Evolutionary conservation across 139 green algal species (phyloP), one percentile per base, ranked within the genome.

Genomic region (Volvox africanus): DNA sequence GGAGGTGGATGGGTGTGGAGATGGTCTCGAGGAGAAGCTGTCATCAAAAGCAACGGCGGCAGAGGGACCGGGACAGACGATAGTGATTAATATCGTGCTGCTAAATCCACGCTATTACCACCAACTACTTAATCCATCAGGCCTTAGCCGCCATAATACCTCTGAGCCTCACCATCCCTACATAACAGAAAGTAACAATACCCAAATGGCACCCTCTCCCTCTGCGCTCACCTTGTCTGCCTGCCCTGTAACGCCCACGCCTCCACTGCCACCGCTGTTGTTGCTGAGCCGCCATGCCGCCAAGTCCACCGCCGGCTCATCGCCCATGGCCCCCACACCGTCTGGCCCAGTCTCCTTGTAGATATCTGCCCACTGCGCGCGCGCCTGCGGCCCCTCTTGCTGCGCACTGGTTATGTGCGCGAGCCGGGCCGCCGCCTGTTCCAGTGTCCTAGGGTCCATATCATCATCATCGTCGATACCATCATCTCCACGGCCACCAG

Each of bases 401-500:
- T 95, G 65, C 0, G 94, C 91, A 21, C 85, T 94, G 2, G 95
- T 97, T 86, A 92, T 95, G 22, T 96, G 91, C 14, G 94, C 95
- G 90, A 97, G 93, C 20, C 94, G 90, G 2, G 94, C 95, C 24
- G 90, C 96, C 28, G 95, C 96, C 61, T 93, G 85, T 71, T 83
- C 82, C 80, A 97, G 90, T 13, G 95, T 97, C 80, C 95, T 93
- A 0, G 96, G 94, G 89, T 96, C 95, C 18, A 96, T 84, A 67
- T 96, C 95, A 35, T 92, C 92, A 65, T 94, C 93, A 44, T 94
- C 93, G 86, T 94, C 84, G 36, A 91, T 87, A 50, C 17, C 82
- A 44, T n/a, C 71, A 26, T 9, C 20, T 17, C 19, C 26, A 18
- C 22, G 16, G 44, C 62, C 50, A 18, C 14, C 75, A 33, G 6